These are phyloP conservation scores for Jackrogersella multiformis DNA, from an alignment of 495 filamentous ascomycete species.

Conservation along the genomic window DNA sequence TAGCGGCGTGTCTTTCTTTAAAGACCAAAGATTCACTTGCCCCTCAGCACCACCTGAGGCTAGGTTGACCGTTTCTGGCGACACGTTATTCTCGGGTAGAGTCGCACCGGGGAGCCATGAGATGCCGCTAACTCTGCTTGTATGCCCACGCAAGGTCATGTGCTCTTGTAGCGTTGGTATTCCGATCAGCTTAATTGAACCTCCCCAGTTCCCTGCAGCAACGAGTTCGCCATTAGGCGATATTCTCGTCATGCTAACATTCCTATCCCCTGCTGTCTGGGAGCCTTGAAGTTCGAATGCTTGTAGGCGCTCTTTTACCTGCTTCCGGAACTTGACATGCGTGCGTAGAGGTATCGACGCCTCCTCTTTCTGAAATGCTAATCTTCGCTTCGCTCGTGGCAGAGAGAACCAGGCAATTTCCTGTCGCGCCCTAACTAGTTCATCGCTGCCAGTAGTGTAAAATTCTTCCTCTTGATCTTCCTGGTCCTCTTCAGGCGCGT, in stretches of 20 bases:
- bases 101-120: constrained; percentile 91
- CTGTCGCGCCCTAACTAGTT: constrained; percentile 78
- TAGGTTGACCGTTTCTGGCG: constrained; percentile 79
- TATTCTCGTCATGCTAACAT: constrained; percentile 89
- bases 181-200: constrained; percentile 83
- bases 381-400: constrained; percentile 78
- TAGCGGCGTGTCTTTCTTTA: constrained; percentile 82
- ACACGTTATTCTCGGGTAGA: constrained; percentile 71
- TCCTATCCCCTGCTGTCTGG: constrained; percentile 89
- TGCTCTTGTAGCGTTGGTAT: constrained; percentile 84
- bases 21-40: constrained; percentile 88
- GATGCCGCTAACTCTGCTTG: constrained; percentile 86
- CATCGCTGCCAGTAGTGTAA: constrained; percentile 82
- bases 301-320: constrained; percentile 82
- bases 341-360: constrained; percentile 83
- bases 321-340: constrained; percentile 89
- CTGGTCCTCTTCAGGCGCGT: constrained; percentile 68
- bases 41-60: constrained; percentile 93
- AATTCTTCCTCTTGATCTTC: constrained; percentile 92
- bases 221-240: constrained; percentile 84
- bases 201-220: constrained; percentile 91
- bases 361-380: constrained; percentile 80
- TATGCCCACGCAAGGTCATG: constrained; percentile 79
- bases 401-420: constrained; percentile 87
- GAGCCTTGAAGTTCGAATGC: constrained; percentile 90